Conservation (phyloP, 2,329 filamentous ascomycete genomes). For the Capronia epimyces region DNA sequence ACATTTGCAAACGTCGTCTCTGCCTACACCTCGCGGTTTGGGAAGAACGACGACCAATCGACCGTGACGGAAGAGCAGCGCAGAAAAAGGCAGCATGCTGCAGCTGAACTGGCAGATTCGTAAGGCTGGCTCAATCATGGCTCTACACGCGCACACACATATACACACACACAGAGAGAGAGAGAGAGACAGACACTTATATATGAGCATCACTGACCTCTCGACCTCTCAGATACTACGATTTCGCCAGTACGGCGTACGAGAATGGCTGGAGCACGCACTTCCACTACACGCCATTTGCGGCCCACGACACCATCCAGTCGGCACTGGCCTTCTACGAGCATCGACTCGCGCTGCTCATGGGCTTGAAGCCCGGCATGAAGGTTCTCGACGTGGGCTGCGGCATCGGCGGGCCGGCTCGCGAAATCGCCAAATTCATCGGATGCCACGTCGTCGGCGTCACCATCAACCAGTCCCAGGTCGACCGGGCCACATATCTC, state of each 20-base stretch:
- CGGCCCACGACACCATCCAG: slow-evolving; percentile 22
- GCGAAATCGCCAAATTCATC: slow-evolving; percentile 31
- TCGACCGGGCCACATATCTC: slow-evolving; percentile 28
- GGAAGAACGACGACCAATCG: slow-evolving; percentile 8
- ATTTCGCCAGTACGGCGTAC: slow-evolving; percentile 25
- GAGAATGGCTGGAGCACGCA: slow-evolving; percentile 25
- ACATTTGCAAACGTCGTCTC: slow-evolving; percentile 6
- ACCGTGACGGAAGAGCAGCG: slow-evolving; percentile 6
- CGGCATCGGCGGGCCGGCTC: slow-evolving; percentile 32
- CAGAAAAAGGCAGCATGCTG: slow-evolving; percentile 8
- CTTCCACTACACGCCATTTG: slow-evolving; percentile 30
- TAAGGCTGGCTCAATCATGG: slow-evolving; percentile 7
- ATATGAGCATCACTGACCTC: too few relatives aligned
- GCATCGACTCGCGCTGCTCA: slow-evolving; percentile 30
- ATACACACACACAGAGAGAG: too few relatives aligned
- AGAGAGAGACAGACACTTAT: too few relatives aligned
- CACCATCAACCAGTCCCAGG: slow-evolving; percentile 31
- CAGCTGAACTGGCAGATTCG: slow-evolving; percentile 14
- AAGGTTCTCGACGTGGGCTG: slow-evolving; percentile 34
- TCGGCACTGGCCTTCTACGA: slow-evolving; percentile 29
- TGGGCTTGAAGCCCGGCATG: slow-evolving; percentile 27
- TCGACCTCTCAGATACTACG: slow-evolving; percentile 24
- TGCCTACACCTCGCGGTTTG: slow-evolving; percentile 11
- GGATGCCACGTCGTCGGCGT: slow-evolving; percentile 31
- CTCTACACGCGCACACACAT: neutral